phyloP scores from a whole-genome alignment of 345 rosid species.

The Citrus sinensis region DVS_A1.0 CM039164.1:4859001-4859500 shows the following conservation, averaged over 20 bases:
- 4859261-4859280: constrained; percentile 18
- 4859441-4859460: constrained; percentile 48
- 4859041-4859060: constrained; percentile 44
- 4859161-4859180: constrained; percentile 38
- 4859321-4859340: constrained; percentile 17
- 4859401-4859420: constrained; percentile 43
- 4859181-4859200: constrained; percentile 31
- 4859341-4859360: constrained; percentile 41
- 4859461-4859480: constrained; percentile 38
- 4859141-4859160: constrained; percentile 48
- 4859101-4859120: constrained; percentile 45
- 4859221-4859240: constrained; percentile 30
- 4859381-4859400: constrained; percentile 30
- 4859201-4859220: constrained; percentile 28
- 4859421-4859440: constrained; percentile 55
- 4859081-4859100: constrained; percentile 39
- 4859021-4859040: constrained; percentile 29
- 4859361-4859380: constrained; percentile 63
- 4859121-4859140: constrained; percentile 47
- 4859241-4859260: constrained; percentile 10
- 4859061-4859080: constrained; percentile 38
- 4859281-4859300: constrained; percentile 37
- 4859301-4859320: constrained; percentile 24
- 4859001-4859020: constrained; percentile 35
- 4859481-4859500: constrained; percentile 32